Evolutionary conservation across 2,329 filamentous ascomycete species (phyloP).

Genomic region (Davidsoniella neocaledoniae): DNA sequence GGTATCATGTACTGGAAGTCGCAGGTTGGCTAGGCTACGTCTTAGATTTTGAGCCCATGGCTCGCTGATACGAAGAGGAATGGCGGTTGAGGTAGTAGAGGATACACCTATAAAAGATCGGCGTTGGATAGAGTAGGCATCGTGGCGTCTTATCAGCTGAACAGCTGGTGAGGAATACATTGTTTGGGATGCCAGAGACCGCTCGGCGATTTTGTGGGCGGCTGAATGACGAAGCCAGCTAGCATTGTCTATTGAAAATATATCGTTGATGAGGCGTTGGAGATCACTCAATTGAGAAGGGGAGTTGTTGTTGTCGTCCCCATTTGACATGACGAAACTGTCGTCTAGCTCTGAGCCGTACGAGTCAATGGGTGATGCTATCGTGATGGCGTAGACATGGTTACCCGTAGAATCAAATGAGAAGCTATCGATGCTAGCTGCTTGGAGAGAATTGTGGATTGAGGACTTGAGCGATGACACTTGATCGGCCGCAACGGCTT

Average conservation of each 20-base stretch:
- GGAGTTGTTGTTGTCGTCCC: slow-evolving; percentile 75
- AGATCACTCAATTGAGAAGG: slow-evolving; percentile 51
- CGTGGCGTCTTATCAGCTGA: not conserved
- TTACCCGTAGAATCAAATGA: slow-evolving; percentile 29
- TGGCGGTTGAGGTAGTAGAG: not conserved
- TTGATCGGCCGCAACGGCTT: slow-evolving; percentile 45
- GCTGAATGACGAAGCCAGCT: slow-evolving; percentile 69
- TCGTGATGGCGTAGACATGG: slow-evolving; percentile 58
- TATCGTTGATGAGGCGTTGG: slow-evolving; percentile 43
- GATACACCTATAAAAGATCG: not conserved
- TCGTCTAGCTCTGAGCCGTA: slow-evolving; percentile 51
- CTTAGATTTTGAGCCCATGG: slow-evolving; percentile 75
- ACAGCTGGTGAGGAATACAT: slow-evolving; percentile 1
- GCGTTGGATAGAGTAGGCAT: not conserved
- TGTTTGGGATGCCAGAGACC: slow-evolving; percentile 31
- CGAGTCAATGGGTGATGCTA: slow-evolving; percentile 30
- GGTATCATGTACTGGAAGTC: slow-evolving; percentile 47
- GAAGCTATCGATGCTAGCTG: slow-evolving; percentile 46
- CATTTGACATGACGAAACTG: slow-evolving; percentile 79
- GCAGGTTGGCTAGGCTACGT: slow-evolving; percentile 56
- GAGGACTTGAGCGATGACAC: slow-evolving; percentile 41
- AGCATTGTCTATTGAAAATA: slow-evolving; percentile 65
- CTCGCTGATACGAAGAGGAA: slow-evolving; percentile 21
- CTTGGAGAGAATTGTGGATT: slow-evolving; percentile 37
- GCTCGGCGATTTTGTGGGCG: slow-evolving; percentile 64